Evolutionary conservation across 1,139 yeast species (phyloP), one percentile per base, ranked within the genome.

Genomic region (Yamadazyma sp.): DNA sequence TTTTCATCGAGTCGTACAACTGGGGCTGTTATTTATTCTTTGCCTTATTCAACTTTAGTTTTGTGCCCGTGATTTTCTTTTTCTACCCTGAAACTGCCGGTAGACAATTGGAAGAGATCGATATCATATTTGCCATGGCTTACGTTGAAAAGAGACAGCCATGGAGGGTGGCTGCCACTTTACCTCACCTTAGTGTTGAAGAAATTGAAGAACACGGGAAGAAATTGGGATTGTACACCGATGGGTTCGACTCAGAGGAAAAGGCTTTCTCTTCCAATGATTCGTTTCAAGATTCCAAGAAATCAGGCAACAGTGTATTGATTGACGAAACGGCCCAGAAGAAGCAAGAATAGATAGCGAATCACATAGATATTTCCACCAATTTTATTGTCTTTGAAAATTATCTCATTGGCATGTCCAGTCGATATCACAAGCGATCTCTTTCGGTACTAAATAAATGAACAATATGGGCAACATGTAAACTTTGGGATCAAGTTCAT

Each of bases 61-160:
- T 66, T 50, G 54, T 69, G 33, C 75, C 76, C 33, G 48, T 70
- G 32, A 69, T 71, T 37, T 69, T 65, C 61, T 69, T 67, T 61
- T 70, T 66, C 59, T 70, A 68, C 58, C 75, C 75, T 29, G 77
- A 71, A 55, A 71, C 76, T 35, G 73, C 74, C 17, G 76, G 76
- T 24, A 64, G 75, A 58, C 50, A 69, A 27, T 68, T 71, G 59
- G 77, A 71, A 56, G 76, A 71, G 57, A 68, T 71, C 40, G 76
- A 71, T 51, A 64, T 66, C 41, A 66, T 68, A 37, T 67, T 61
- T 27, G 59, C 80, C 36, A 74, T 69, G 57, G 75, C 81, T 12
- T 57, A 64, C 46, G 61, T 60, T 33, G 81, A 76, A 41, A 63
- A 64, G 33, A 63, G 66, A 43, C 72, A 69, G 46, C 72, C 78